Conservation (phyloP, 345 rosid genomes). For the Gynandropsis gynandra region DNA sequence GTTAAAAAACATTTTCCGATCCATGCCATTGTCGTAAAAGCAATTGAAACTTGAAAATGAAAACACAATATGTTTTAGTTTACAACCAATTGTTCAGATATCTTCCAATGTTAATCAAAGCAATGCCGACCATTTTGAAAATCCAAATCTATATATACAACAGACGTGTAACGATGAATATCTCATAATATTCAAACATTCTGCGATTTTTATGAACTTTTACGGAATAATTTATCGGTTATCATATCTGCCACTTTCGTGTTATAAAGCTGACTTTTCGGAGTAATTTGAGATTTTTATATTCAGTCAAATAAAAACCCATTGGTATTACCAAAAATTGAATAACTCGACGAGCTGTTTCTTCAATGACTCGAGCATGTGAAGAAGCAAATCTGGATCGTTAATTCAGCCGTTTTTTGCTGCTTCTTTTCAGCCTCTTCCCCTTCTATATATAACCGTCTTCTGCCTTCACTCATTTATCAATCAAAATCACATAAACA, state of each 20-base stretch:
- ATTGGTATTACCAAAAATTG: background rate
- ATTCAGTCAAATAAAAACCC: background rate
- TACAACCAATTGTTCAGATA: too few relatives aligned
- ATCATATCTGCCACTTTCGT: background rate
- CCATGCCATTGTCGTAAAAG: too few relatives aligned
- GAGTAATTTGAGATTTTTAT: background rate
- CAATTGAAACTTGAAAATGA: background rate
- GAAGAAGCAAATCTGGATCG: constrained; percentile 18
- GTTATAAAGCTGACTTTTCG: background rate
- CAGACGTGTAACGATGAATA: background rate
- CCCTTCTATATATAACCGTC: constrained; percentile 19
- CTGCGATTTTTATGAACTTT: too few relatives aligned
- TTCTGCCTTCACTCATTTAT: constrained; percentile 19
- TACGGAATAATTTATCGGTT: background rate
- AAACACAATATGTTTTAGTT: background rate
- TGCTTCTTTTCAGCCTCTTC: constrained; percentile 17
- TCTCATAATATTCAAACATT: too few relatives aligned
- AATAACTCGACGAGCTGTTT: constrained; percentile 23
- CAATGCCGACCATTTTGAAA: background rate
- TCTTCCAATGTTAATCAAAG: background rate
- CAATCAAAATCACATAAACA: background rate
- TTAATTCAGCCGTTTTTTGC: constrained; percentile 23
- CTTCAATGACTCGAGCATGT: constrained; percentile 19
- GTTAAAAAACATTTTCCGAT: too few relatives aligned
- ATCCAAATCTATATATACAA: background rate